A percentile compares a stretch with the other conserved stretches of the same genome.
These are phyloP conservation scores for Dendrocalamus latiflorus DNA, from an alignment of 202 grass and related monocot species.

Conservation along the genomic window DNA sequence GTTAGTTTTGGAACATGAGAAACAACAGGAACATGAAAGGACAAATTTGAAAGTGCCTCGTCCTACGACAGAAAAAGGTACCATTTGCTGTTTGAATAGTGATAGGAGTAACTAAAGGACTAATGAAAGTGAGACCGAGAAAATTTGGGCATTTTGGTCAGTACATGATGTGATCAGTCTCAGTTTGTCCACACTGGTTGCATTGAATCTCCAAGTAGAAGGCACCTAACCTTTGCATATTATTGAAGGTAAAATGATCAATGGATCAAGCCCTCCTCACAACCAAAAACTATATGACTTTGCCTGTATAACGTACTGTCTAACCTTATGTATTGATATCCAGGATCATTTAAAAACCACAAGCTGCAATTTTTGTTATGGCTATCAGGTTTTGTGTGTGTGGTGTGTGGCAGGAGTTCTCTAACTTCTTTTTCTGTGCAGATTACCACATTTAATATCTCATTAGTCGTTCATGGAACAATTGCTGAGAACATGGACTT, in stretches of 20 bases:
- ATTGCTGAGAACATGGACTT: constrained; percentile 92
- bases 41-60: too few species aligned
- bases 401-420: background rate
- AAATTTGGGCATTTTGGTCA: background rate
- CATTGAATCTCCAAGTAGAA: background rate
- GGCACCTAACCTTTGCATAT: background rate
- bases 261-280: background rate
- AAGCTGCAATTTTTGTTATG: background rate
- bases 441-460: constrained; percentile 94
- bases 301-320: background rate
- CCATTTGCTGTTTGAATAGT: too few species aligned
- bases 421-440: constrained; percentile 32
- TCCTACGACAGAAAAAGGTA: too few species aligned
- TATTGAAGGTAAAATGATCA: constrained; percentile 3
- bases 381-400: background rate
- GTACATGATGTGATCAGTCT: background rate
- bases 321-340: background rate
- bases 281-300: background rate
- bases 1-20: too few species aligned
- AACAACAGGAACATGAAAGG: too few species aligned
- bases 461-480: constrained; percentile 82
- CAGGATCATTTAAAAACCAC: background rate
- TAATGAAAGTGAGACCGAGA: background rate
- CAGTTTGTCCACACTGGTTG: background rate
- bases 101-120: too few species aligned